phyloP scores from a whole-genome alignment of 495 filamentous ascomycete genomes.

The Daldinia concentrica region DNA sequence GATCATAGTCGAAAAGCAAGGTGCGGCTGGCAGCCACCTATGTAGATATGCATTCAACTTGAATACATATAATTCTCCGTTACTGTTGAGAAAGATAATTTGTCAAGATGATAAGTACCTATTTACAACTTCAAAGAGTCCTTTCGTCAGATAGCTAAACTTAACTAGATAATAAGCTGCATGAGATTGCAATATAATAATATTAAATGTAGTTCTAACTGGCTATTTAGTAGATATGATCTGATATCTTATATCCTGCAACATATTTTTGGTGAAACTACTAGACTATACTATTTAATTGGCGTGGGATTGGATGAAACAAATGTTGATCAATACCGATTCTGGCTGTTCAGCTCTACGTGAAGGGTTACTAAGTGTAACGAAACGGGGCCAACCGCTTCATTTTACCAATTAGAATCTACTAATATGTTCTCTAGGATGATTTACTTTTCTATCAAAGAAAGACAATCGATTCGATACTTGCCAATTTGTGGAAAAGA shows the following conservation, averaged over 20 bases:
- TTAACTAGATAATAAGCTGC: background rate
- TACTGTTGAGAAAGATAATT: background rate
- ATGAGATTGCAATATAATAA: background rate
- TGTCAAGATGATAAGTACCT: background rate
- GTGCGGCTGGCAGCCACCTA: background rate
- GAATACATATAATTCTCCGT: background rate
- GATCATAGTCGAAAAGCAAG: background rate
- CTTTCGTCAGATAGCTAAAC: background rate
- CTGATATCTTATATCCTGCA: background rate
- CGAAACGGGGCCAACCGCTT: background rate
- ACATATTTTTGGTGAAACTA: background rate
- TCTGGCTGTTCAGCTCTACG: constrained; percentile 23
- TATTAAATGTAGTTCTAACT: no score
- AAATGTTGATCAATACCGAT: constrained; percentile 21
- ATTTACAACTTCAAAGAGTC: background rate
- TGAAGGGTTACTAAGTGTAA: background rate
- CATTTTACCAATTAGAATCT: background rate
- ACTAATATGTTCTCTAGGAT: background rate
- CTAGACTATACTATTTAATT: background rate
- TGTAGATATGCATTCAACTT: background rate
- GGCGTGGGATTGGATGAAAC: background rate
- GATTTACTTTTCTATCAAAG: background rate
- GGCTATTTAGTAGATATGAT: no score
- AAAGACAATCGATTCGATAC: background rate
- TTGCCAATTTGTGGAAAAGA: background rate